Evolutionary conservation across 352 stramenopile genomes (phyloP).

Genomic region (Globisporangium alternatum): DNA sequence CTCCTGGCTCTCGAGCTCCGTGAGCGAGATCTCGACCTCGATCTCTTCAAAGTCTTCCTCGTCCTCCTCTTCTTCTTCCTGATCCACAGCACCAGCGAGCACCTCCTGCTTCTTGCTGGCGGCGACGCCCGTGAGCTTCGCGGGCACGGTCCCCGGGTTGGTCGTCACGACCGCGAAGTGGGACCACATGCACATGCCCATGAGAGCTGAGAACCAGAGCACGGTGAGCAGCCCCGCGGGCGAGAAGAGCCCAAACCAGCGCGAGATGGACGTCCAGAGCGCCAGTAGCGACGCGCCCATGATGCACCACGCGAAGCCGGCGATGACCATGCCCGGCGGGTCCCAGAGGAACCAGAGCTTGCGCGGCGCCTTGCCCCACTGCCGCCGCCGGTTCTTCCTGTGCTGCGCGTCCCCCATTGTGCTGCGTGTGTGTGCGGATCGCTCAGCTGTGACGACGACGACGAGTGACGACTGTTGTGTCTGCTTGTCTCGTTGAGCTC

Average conservation of each 20-base stretch:
- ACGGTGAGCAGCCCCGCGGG: conserved; percentile 37
- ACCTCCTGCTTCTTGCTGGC: conserved; percentile 1
- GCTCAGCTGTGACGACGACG: not conserved
- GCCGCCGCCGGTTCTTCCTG: not conserved
- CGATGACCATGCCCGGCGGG: conserved; percentile 59
- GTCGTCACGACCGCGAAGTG: conserved; percentile 73
- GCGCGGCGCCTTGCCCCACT: conserved; percentile 4
- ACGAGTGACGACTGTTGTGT: not conserved
- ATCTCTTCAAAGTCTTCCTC: conserved; percentile 34
- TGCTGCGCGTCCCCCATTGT: not conserved
- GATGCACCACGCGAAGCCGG: conserved; percentile 52
- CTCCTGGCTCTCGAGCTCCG: conserved; percentile 62
- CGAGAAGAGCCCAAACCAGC: conserved; percentile 59
- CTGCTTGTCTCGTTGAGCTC: not conserved
- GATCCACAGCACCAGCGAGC: not conserved
- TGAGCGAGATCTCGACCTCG: conserved; percentile 59
- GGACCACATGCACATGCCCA: conserved; percentile 72
- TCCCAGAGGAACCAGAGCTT: conserved; percentile 60
- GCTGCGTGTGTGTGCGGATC: not conserved
- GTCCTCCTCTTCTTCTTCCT: conserved; percentile 21
- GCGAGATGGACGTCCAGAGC: conserved; percentile 46
- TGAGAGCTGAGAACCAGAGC: conserved; percentile 46
- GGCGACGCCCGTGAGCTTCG: conserved; percentile 25
- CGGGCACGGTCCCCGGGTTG: conserved; percentile 70
- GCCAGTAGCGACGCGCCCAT: conserved; percentile 41